Conservation (phyloP, 257 asterid species). For the Verbascum thapsus region DNA sequence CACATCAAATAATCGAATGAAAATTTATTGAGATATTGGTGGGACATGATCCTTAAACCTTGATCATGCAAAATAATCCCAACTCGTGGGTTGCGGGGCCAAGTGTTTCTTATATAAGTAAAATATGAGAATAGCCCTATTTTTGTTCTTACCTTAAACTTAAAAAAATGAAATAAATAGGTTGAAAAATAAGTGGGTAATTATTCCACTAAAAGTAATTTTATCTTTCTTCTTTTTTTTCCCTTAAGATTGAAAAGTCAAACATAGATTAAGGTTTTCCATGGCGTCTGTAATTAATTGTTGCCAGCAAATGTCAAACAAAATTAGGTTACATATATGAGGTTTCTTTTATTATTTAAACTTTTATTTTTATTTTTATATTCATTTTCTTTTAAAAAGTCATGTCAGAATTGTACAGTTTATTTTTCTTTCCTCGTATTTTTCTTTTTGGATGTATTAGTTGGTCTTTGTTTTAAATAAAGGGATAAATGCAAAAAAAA, state of each 20-base stretch:
- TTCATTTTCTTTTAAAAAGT: slow-evolving; percentile 19
- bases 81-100: slow-evolving; percentile 11
- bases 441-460: slow-evolving; percentile 13
- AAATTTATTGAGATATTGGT: slow-evolving; percentile 36
- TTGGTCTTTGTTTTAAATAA: slow-evolving; percentile 25
- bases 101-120: not conserved
- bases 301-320: slow-evolving; percentile 28
- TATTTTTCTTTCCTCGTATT: slow-evolving; percentile 20
- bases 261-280: not conserved
- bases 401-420: slow-evolving; percentile 26
- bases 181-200: too few relatives aligned
- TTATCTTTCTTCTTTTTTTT: too few relatives aligned
- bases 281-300: slow-evolving; percentile 4
- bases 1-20: slow-evolving; percentile 26
- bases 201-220: too few relatives aligned
- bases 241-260: too few relatives aligned
- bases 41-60: slow-evolving; percentile 23
- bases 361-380: not conserved
- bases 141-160: too few relatives aligned
- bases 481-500: too few relatives aligned
- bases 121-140: too few relatives aligned
- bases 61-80: slow-evolving; percentile 16
- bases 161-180: too few relatives aligned
- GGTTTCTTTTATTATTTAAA: not conserved
- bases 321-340: slow-evolving; percentile 24